Conservation (phyloP, 2,329 filamentous ascomycete genomes). For the Colletotrichum orbiculare region DNA sequence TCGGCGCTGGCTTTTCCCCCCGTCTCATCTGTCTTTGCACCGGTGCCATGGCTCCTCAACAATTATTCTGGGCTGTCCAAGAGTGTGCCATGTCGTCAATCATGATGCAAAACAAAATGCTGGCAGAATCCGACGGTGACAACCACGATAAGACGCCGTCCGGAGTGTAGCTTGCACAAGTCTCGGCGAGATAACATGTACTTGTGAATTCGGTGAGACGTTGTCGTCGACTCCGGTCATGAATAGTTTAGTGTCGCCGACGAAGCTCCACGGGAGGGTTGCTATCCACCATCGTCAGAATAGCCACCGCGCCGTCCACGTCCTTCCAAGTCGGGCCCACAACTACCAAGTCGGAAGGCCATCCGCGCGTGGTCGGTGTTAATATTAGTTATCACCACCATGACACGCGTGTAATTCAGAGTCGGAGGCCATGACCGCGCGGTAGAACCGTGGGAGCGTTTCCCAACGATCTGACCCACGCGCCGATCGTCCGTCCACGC, state of each 20-base stretch:
- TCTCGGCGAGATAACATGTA: not conserved
- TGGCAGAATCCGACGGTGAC: too few relatives aligned
- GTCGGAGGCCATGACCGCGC: too few relatives aligned
- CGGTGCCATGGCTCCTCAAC: constrained; percentile 15
- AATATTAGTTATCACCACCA: not conserved
- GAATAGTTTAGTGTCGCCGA: not conserved
- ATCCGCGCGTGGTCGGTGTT: not conserved
- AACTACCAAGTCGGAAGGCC: constrained; percentile 3
- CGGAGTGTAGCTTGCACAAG: constrained; percentile 24
- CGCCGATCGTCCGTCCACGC: constrained; percentile 20
- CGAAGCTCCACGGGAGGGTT: not conserved
- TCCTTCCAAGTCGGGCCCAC: not conserved
- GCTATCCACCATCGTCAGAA: not conserved
- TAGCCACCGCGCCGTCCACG: constrained; percentile 1
- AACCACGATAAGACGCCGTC: constrained; percentile 31
- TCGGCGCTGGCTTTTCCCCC: not conserved
- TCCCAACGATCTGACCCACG: constrained; percentile 35
- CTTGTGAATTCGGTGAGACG: not conserved
- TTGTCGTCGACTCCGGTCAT: constrained; percentile 5
- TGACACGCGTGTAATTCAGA: too few relatives aligned
- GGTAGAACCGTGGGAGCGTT: not conserved
- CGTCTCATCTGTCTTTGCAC: constrained; percentile 23
- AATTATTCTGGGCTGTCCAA: not conserved
- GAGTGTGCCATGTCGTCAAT: not conserved
- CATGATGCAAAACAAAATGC: constrained; percentile 1